Conservation (phyloP, 75 land plant species). For the Cunninghamia lanceolata region DNA sequence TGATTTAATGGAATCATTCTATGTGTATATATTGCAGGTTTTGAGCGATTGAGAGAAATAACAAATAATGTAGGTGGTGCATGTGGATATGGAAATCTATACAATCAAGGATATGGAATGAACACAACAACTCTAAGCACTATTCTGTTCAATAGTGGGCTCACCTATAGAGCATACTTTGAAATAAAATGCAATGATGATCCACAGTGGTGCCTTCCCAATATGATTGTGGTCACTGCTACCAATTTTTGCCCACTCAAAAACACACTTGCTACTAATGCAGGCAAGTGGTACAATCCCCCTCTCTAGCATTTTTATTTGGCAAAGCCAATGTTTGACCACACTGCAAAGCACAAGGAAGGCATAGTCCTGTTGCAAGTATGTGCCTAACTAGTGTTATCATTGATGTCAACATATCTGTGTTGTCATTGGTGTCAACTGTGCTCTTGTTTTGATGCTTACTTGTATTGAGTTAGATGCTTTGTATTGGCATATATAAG, state of each 20-base stretch:
- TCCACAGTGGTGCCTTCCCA: slow-evolving; percentile 1
- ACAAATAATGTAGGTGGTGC: not conserved
- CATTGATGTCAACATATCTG: too few relatives aligned
- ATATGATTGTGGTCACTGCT: slow-evolving; percentile 7
- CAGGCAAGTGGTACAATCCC: slow-evolving; percentile 15
- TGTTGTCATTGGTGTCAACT: too few relatives aligned
- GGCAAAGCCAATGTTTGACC: not conserved
- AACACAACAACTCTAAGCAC: slow-evolving; percentile 14
- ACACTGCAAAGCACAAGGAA: not conserved
- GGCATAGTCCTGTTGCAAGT: slow-evolving; percentile 12
- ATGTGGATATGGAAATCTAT: slow-evolving; percentile 17
- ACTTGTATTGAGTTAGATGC: not conserved
- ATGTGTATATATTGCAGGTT: too few relatives aligned
- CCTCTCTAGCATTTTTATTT: slow-evolving; percentile 5
- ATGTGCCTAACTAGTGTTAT: too few relatives aligned
- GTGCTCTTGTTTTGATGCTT: too few relatives aligned
- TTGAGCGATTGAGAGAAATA: too few relatives aligned
- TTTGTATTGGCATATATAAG: too few relatives aligned
- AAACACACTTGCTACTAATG: not conserved
- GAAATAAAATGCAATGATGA: not conserved
- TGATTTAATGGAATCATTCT: too few relatives aligned
- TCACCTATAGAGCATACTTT: slow-evolving; percentile 1
- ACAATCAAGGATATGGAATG: slow-evolving; percentile 18
- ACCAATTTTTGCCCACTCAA: slow-evolving; percentile 16
- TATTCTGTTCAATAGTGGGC: not conserved